Evolutionary conservation across 441 rosid species (phyloP), one percentile per base, ranked within the genome.

Genomic region (Jatropha podagrica): DNA sequence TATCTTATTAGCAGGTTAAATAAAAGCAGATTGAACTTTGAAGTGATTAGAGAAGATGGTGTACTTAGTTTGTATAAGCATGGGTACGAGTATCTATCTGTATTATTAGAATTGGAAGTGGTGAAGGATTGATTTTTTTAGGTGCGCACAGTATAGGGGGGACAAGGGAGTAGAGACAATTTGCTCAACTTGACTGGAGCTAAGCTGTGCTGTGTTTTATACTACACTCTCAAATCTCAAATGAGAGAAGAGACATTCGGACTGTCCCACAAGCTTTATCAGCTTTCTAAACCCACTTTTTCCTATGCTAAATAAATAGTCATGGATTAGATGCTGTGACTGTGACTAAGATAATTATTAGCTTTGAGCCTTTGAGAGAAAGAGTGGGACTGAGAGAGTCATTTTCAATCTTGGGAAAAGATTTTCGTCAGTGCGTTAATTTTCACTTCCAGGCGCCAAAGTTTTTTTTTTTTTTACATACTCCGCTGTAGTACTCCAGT

Each of bases 251-350:
- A 79, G 86, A 86, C 89, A 89, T 89, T 86, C 91, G 84, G 86
- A 81, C 82, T 88, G 91, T 86, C 93, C 86, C 93, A 81, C 89
- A 80, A 73, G 80, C 85, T 79, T 84, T 81, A 68, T 59, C 85
- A 82, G 79, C 80, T 79, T 58, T 83, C 77, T 49, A 54, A 76
- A 51, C 71, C 78, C 11, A 20, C 62, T 37, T 61, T 61, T 54
- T 37, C 42, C 20, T 11, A 61, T 48, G 46, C 48, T 44, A 32
- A 32, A 9, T 10, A 65, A 67, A 41, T 17, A 37, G 15, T 17
- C 7, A 17, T 44, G 67, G 60, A 68, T 68, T 68, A 60, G 73
- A 68, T 75, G 76, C 62, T 40, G 52, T 64, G 59, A 58, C n/a
- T 18, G 63, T 67, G 77, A 67, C 73, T 75, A 37, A 32, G 65